A percentile compares a stretch with the other conserved stretches of the same genome.
Evolutionary conservation across 768 basidiomycete species (phyloP).

Genomic region (Leccinum uliginosum): DNA sequence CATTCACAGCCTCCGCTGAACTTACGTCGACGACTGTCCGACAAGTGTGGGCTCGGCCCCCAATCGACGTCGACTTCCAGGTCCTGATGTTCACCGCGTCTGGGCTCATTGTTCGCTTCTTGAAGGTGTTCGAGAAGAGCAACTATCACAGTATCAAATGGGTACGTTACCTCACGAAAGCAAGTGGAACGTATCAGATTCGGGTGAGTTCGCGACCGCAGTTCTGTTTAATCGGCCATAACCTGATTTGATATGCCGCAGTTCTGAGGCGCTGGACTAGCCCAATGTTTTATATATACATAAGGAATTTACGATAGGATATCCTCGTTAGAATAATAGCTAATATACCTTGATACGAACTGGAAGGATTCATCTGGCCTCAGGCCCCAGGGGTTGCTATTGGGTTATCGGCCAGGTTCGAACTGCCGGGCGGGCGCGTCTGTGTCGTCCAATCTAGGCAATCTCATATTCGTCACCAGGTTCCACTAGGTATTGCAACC

Average conservation of each 20-base stretch:
- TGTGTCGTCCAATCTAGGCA: constrained; percentile 24
- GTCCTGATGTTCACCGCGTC: constrained; percentile 99
- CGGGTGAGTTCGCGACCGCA: constrained; percentile 54
- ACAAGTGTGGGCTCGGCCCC: constrained; percentile 97
- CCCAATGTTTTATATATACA: constrained; percentile 14
- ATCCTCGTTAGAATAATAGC: constrained; percentile 20
- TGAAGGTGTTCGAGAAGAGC: constrained; percentile 97
- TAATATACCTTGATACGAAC: constrained; percentile 22
- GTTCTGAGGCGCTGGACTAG: constrained; percentile 24
- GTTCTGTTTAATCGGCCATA: neutral
- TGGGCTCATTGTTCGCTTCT: constrained; percentile 90
- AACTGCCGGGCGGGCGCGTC: neutral
- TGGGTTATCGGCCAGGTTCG: neutral
- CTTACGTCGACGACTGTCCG: constrained; percentile 86
- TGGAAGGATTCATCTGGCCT: too few species aligned
- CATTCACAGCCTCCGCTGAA: constrained; percentile 75
- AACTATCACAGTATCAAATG: constrained; percentile 94
- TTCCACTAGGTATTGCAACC: too few species aligned
- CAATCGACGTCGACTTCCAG: constrained; percentile 98
- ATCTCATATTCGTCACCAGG: constrained; percentile 13
- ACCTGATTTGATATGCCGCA: constrained; percentile 8
- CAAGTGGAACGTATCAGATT: constrained; percentile 90
- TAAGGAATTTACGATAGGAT: constrained; percentile 25
- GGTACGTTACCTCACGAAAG: constrained; percentile 93
- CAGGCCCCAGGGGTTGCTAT: too few species aligned